phyloP scores from a whole-genome alignment of 2,329 filamentous ascomycete genomes.

The Diaporthe vexans region DNA sequence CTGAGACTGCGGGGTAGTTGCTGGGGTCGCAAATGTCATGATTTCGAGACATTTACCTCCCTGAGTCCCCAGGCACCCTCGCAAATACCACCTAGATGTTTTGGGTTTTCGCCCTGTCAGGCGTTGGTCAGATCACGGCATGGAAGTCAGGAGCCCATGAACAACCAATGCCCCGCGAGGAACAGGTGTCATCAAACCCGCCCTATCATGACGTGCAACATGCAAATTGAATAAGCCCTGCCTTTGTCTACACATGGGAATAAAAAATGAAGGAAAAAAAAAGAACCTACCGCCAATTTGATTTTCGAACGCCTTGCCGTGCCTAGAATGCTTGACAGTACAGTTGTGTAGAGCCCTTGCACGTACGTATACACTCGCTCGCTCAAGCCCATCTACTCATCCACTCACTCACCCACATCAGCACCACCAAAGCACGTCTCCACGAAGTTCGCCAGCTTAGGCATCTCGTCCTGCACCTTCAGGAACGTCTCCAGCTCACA shows the following conservation, averaged over 20 bases:
- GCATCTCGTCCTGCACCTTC: slow-evolving; percentile 70
- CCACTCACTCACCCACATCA: slow-evolving; percentile 2
- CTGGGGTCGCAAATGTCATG: neutral
- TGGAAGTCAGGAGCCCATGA: neutral
- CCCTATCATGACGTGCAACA: neutral
- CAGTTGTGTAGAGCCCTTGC: neutral
- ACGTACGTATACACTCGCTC: neutral
- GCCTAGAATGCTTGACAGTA: slow-evolving; percentile 8
- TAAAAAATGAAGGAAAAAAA: neutral
- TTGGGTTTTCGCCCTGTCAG: neutral
- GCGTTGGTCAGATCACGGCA: neutral
- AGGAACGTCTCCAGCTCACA: slow-evolving; percentile 80
- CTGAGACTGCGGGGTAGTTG: slow-evolving; percentile 8
- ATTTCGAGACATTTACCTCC: too few species aligned
- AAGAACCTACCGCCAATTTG: neutral
- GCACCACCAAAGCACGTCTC: slow-evolving; percentile 73
- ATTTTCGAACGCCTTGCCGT: slow-evolving; percentile 28
- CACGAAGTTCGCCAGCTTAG: slow-evolving; percentile 71
- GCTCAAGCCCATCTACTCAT: too few species aligned
- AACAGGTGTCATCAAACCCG: neutral
- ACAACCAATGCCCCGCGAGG: neutral
- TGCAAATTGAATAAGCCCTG: neutral
- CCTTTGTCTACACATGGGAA: neutral
- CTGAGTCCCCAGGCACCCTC: too few species aligned
- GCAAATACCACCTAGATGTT: too few species aligned